A percentile compares a stretch with the other conserved stretches of the same genome.
phyloP scores from a whole-genome alignment of 2,329 filamentous ascomycete genomes.

The Samsoniella hepiali region DNA sequence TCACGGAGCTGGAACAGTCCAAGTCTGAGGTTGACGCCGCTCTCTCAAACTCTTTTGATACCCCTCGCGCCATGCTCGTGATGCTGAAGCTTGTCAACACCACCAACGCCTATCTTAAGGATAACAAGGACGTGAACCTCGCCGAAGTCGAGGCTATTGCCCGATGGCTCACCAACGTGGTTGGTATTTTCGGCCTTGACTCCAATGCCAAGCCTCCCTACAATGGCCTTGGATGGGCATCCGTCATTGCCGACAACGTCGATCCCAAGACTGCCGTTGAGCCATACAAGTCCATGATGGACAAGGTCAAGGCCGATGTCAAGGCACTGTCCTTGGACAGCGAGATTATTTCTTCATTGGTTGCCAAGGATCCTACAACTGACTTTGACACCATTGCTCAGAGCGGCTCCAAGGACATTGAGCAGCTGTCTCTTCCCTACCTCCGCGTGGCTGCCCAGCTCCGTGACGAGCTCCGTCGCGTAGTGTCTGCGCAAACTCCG shows the following conservation, averaged over 20 bases:
- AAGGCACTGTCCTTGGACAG: conserved; percentile 47
- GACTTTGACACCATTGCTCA: conserved; percentile 47
- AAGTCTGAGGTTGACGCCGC: conserved; percentile 55
- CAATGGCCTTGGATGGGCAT: conserved; percentile 55
- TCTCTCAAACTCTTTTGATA: conserved; percentile 84
- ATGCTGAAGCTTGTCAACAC: conserved; percentile 75
- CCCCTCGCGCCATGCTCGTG: conserved; percentile 71
- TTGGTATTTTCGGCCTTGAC: conserved; percentile 81
- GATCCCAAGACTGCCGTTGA: conserved; percentile 45
- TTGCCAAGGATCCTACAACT: conserved; percentile 41
- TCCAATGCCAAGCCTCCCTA: conserved; percentile 54
- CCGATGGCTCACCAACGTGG: conserved; percentile 77
- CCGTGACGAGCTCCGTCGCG: conserved; percentile 59
- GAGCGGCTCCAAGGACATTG: conserved; percentile 47
- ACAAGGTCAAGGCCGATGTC: conserved; percentile 46
- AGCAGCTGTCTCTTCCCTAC: conserved; percentile 54
- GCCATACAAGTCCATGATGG: conserved; percentile 46
- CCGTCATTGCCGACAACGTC: conserved; percentile 37
- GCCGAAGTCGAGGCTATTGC: conserved; percentile 56
- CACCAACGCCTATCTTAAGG: conserved; percentile 61
- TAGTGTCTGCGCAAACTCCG: conserved; percentile 45
- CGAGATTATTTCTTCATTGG: conserved; percentile 40
- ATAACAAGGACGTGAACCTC: conserved; percentile 46
- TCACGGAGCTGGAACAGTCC: conserved; percentile 48
- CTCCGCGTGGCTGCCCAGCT: conserved; percentile 53